phyloP scores from a whole-genome alignment of 2,329 filamentous ascomycete species.

The Ilyonectria sp. region DNA sequence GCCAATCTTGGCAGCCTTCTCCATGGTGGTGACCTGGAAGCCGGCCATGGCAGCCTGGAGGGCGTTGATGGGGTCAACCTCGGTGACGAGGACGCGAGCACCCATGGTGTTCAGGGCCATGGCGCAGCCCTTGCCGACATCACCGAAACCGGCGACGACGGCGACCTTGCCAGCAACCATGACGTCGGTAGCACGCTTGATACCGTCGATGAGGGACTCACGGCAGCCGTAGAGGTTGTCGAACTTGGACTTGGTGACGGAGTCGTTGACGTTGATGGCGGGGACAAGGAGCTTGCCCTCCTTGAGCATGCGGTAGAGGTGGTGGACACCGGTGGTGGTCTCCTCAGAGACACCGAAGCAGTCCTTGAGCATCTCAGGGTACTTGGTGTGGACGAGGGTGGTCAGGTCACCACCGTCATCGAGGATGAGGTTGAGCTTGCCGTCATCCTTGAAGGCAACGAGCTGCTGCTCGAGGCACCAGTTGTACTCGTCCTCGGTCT shows the following conservation, averaged over 20 bases:
- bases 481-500: slow-evolving; percentile 99
- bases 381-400: slow-evolving; percentile 96
- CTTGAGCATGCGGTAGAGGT: slow-evolving; percentile 99
- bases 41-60: slow-evolving; percentile 98
- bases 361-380: slow-evolving; percentile 97
- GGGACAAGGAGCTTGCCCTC: slow-evolving; percentile 90
- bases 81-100: slow-evolving; percentile 95
- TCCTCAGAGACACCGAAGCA: slow-evolving; percentile 99
- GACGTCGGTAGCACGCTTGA: slow-evolving; percentile 99
- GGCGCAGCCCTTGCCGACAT: slow-evolving; percentile 99
- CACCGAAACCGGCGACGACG: slow-evolving; percentile 97
- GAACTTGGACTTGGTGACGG: slow-evolving; percentile 99
- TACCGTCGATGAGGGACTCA: slow-evolving; percentile 98
- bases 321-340: slow-evolving; percentile 99
- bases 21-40: slow-evolving; percentile 98
- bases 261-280: slow-evolving; percentile 99
- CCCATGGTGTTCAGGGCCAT: slow-evolving; percentile 97
- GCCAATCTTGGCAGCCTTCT: slow-evolving; percentile 88
- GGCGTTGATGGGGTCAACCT: slow-evolving; percentile 99
- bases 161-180: slow-evolving; percentile 99
- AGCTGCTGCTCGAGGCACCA: slow-evolving; percentile 99
- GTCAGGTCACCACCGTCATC: slow-evolving; percentile 99
- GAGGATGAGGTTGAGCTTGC: slow-evolving; percentile 98
- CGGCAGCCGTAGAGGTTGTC: slow-evolving; percentile 99
- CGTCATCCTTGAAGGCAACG: slow-evolving; percentile 93